phyloP scores from a whole-genome alignment of 2,329 filamentous ascomycete species.

The Trichocomaceae sp. region DNA sequence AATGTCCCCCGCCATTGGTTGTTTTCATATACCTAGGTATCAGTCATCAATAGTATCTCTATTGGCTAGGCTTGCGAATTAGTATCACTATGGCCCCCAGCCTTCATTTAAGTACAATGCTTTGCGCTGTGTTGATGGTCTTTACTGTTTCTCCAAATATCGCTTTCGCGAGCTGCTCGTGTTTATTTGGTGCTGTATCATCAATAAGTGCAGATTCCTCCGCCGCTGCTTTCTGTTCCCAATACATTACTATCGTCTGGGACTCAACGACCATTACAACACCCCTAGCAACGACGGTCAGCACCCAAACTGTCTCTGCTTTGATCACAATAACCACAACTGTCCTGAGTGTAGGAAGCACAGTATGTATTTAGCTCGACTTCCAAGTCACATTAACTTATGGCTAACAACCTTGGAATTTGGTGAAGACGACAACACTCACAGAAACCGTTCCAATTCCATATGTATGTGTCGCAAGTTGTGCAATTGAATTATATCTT shows the following conservation, averaged over 20 bases:
- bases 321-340: conserved; percentile 2
- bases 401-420: not conserved
- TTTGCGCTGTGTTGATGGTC: not conserved
- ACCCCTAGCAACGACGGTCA: not conserved
- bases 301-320: conserved; percentile 1
- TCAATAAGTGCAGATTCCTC: conserved; percentile 1
- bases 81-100: not conserved
- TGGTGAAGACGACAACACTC: conserved; percentile 3
- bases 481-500: not conserved
- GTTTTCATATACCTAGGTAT: not conserved
- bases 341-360: not conserved
- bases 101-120: not conserved
- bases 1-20: not conserved
- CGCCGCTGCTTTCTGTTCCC: conserved; percentile 2
- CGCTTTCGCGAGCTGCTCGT: conserved; percentile 1
- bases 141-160: not conserved
- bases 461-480: conserved; percentile 1
- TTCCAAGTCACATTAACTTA: not conserved
- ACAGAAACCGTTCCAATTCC: conserved; percentile 4
- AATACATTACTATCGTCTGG: conserved; percentile 1
- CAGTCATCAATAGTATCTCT: not conserved
- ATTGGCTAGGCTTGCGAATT: not conserved
- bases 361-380: not conserved
- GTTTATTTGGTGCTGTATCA: conserved; percentile 6
- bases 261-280: conserved; percentile 7